A percentile compares a stretch with the other conserved stretches of the same genome.
These are phyloP conservation scores for Crassisporium funariophilum DNA, from an alignment of 768 basidiomycete genomes.

Conservation along the genomic window DNA sequence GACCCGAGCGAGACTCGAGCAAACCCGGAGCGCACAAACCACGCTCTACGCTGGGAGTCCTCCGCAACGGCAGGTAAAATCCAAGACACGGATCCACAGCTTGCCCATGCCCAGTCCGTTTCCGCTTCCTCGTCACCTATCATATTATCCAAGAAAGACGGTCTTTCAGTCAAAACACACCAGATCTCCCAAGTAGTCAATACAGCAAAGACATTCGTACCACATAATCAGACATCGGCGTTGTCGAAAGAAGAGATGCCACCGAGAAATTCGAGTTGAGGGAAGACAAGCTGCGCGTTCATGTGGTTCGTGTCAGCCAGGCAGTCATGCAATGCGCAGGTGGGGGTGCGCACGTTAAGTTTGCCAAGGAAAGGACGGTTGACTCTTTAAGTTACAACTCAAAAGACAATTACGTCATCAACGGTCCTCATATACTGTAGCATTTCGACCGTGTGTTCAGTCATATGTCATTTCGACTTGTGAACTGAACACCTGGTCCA, in stretches of 20 bases:
- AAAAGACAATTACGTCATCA: no score
- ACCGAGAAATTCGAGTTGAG: no score
- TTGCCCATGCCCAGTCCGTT: constrained; percentile 14
- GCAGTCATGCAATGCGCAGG: no score
- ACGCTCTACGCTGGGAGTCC: neutral
- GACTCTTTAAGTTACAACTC: no score
- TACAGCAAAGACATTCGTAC: constrained; percentile 8
- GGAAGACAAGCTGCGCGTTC: no score
- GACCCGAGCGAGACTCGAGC: constrained; percentile 1
- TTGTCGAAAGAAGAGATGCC: neutral
- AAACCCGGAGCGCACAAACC: constrained; percentile 3
- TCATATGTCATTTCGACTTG: no score
- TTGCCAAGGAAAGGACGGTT: no score
- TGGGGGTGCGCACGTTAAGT: no score
- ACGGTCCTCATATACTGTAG: no score
- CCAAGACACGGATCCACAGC: constrained; percentile 44
- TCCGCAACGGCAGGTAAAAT: constrained; percentile 28
- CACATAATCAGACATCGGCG: constrained; percentile 23
- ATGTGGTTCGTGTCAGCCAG: no score
- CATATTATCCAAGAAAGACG: neutral
- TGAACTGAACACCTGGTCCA: no score
- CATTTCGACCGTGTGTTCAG: no score
- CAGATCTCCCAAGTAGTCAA: neutral
- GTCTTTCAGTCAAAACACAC: neutral
- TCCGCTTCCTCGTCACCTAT: constrained; percentile 33